These are phyloP conservation scores for Sclerotinia trifoliorum DNA, from an alignment of 2,329 filamentous ascomycete genomes.

Conservation along the genomic window DNA sequence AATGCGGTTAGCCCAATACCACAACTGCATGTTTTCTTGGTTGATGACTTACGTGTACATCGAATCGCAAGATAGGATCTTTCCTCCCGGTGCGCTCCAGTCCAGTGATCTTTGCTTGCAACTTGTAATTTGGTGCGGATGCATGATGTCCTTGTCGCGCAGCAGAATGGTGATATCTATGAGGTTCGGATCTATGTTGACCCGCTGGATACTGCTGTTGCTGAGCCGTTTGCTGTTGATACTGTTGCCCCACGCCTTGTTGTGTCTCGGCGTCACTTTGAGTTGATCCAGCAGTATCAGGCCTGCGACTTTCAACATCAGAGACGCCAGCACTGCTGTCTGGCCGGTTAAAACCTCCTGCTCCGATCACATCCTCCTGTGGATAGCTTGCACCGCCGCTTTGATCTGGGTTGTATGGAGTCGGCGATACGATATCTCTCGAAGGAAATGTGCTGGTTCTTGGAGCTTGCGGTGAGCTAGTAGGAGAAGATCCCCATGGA, in stretches of 20 bases:
- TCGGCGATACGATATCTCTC: constrained; percentile 35
- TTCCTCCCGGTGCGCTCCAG: constrained; percentile 92
- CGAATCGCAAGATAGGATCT: constrained; percentile 90
- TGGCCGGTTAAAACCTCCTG: constrained; percentile 32
- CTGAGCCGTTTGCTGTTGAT: constrained; percentile 32
- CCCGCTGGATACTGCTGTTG: constrained; percentile 39
- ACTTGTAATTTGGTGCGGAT: constrained; percentile 70
- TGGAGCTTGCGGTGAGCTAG: constrained; percentile 37
- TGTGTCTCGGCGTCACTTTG: constrained; percentile 32
- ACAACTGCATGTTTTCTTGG: neutral
- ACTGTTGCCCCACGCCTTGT: constrained; percentile 40
- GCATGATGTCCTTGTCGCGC: constrained; percentile 39
- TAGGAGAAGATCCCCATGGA: constrained; percentile 54
- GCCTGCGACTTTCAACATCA: constrained; percentile 35
- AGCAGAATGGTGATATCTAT: constrained; percentile 36
- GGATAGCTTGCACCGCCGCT: constrained; percentile 31
- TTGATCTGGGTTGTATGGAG: constrained; percentile 32
- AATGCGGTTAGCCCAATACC: constrained; percentile 26
- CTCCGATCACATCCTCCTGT: constrained; percentile 34
- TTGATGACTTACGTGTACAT: constrained; percentile 76
- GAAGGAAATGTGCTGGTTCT: constrained; percentile 34
- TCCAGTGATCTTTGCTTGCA: constrained; percentile 93
- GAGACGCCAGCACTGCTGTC: constrained; percentile 34
- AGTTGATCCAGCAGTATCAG: constrained; percentile 37
- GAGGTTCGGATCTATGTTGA: constrained; percentile 39